Base-by-base conservation (phyloP, 805 yeast genomes). In the Yarrowia keelungensis region DNA sequence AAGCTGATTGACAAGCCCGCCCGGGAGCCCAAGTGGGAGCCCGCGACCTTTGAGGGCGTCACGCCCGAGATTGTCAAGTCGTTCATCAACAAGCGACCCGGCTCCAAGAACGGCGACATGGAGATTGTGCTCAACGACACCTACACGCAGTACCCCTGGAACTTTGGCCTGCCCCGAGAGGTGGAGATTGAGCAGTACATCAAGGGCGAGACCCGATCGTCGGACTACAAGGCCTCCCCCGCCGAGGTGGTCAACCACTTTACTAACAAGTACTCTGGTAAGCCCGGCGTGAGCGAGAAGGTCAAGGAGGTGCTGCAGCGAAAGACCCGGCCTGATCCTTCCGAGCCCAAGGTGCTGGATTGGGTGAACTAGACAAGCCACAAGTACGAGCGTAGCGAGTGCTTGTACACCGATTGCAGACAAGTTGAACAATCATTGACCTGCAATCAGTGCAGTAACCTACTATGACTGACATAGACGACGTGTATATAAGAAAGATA, bases 81-180 rank as follows among this genome's bases (percentile, higher is more conserved):
- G 38, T 73, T 72, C 70, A 74, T 79, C 69, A 62, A 65, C 46
- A 66, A 69, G 43, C 66, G 71, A 38, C 73, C 36, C 59, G 79
- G 74, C 71, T 77, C 74, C 70, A 77, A 78, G 69, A 75, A 79
- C 67, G 73, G 69, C 42, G 73, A 38, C 71, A 75, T 72, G 70
- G 79, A 26, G 70, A 77, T 67, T 72, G 79, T 69, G 49, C 68
- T 77, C 50, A 76, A 78, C 39, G 75, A 75, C 51, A 84, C 81
- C 78, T 85, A 81, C 79, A 76, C 74, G 42, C 79, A 82, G 71
- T 84, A 85, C 74, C 92, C 92, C 45, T 85, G 81, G 80, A 80
- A 85, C 74, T 89, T 86, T 83, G 97, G 97, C 39, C 82, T 95
- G 72, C 98, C 98, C 65, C 81, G 86, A 12, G 91, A 90, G 78